Percentiles rank a stretch among this genome's conserved stretches.
Evolutionary conservation across 2,329 filamentous ascomycete genomes (phyloP).

Genomic region (Cladophialophora chaetospira): DNA sequence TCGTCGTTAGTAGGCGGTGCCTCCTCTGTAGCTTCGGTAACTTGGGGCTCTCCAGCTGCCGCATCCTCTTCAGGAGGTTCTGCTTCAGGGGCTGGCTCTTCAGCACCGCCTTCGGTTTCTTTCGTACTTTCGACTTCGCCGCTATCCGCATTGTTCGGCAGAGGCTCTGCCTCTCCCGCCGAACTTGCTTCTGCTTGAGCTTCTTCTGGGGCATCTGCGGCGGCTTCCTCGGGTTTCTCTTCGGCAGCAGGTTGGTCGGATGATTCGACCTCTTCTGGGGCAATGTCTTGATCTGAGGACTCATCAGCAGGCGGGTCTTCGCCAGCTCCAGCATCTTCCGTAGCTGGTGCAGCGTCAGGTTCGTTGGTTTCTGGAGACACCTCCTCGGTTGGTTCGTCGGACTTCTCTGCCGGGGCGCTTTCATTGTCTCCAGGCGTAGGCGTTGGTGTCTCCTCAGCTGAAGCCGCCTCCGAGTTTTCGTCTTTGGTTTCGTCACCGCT

Average conservation of each 20-base stretch:
- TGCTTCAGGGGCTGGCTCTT: not conserved
- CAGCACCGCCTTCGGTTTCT: not conserved
- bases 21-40: not conserved
- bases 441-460: not conserved
- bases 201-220: constrained; percentile 11
- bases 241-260: not conserved
- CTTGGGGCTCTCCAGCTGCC: not conserved
- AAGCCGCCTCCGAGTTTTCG: not conserved
- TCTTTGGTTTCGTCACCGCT: constrained; percentile 11
- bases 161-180: constrained; percentile 2
- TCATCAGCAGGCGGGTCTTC: constrained; percentile 32
- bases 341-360: constrained; percentile 15
- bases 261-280: constrained; percentile 8
- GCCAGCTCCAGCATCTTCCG: constrained; percentile 10
- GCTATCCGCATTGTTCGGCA: constrained; percentile 21
- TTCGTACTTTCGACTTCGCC: not conserved
- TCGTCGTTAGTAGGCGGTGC: not conserved
- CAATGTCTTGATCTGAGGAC: too few species aligned
- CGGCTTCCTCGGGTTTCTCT: constrained; percentile 11
- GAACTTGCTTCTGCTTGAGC: constrained; percentile 5
- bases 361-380: constrained; percentile 10
- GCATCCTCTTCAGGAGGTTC: not conserved
- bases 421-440: not conserved
- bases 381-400: not conserved
- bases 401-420: not conserved